phyloP scores from a whole-genome alignment of 148 eudicot genomes.

The Vaccinium corymbosum region DNA sequence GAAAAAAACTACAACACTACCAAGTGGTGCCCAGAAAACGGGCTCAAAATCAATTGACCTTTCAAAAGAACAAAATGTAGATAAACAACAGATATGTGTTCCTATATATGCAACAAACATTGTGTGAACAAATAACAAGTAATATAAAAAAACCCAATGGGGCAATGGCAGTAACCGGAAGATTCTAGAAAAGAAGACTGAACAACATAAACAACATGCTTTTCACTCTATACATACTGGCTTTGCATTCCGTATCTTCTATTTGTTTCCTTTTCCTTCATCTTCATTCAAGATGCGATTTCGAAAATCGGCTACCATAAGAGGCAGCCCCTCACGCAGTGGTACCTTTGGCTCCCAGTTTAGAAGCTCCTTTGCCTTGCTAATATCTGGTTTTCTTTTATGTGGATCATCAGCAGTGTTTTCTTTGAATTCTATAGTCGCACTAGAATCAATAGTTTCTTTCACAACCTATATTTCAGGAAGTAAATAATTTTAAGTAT shows the following conservation, averaged over 20 bases:
- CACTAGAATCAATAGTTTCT: constrained; percentile 73
- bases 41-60: neutral
- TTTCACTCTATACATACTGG: constrained; percentile 25
- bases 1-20: too few species aligned
- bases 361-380: constrained; percentile 73
- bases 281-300: constrained; percentile 75
- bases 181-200: constrained; percentile 14
- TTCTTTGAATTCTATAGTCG: constrained; percentile 56
- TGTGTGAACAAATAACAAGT: neutral
- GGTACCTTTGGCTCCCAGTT: constrained; percentile 87
- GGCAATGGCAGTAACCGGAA: neutral
- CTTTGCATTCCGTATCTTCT: neutral
- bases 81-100: neutral
- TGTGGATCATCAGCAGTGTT: constrained; percentile 94
- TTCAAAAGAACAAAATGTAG: constrained; percentile 12
- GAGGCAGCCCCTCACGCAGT: constrained; percentile 70
- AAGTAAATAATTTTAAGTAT: neutral
- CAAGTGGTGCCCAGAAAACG: neutral
- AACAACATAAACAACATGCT: constrained; percentile 19
- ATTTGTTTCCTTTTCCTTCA: constrained; percentile 63
- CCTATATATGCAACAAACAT: neutral
- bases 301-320: constrained; percentile 71
- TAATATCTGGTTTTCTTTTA: constrained; percentile 86
- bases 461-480: constrained; percentile 57
- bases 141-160: neutral